These are phyloP conservation scores for Apiospora pterosperma DNA, from an alignment of 2,329 filamentous ascomycete genomes.

Conservation along the genomic window DNA sequence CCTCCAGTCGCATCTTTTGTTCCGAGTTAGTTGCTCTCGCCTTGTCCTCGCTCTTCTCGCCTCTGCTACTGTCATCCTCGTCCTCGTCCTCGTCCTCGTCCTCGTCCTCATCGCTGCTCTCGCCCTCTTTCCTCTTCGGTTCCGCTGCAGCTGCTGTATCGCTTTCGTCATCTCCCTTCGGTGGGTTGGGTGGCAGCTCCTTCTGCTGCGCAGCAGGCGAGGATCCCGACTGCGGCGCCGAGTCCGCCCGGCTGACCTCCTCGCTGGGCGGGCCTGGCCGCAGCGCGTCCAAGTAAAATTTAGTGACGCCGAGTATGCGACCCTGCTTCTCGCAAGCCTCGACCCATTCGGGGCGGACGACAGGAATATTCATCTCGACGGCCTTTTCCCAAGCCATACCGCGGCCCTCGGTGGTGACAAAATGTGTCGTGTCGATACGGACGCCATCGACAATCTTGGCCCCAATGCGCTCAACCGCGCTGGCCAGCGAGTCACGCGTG, in stretches of 20 bases:
- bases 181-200: slow-evolving; percentile 23
- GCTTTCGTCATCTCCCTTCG: slow-evolving; percentile 13
- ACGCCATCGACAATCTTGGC: slow-evolving; percentile 88
- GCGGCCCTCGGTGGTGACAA: slow-evolving; percentile 91
- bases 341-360: slow-evolving; percentile 95
- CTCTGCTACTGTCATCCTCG: slow-evolving; percentile 19
- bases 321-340: slow-evolving; percentile 94
- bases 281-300: slow-evolving; percentile 89
- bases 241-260: slow-evolving; percentile 18
- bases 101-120: slow-evolving; percentile 14
- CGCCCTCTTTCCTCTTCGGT: slow-evolving; percentile 9
- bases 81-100: slow-evolving; percentile 12
- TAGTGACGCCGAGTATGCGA: slow-evolving; percentile 87
- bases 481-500: slow-evolving; percentile 67
- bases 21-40: slow-evolving; percentile 36
- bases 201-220: slow-evolving; percentile 27
- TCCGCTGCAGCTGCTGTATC: slow-evolving; percentile 1
- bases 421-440: slow-evolving; percentile 96
- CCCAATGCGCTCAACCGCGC: slow-evolving; percentile 82
- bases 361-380: slow-evolving; percentile 94
- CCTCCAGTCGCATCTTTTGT: slow-evolving; percentile 55
- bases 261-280: slow-evolving; percentile 40
- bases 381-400: slow-evolving; percentile 94
- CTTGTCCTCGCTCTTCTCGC: slow-evolving; percentile 28
- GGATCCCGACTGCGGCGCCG: slow-evolving; percentile 15